Evolutionary conservation across 2,329 filamentous ascomycete species (phyloP).

Genomic region (Phialocephala sp.): DNA sequence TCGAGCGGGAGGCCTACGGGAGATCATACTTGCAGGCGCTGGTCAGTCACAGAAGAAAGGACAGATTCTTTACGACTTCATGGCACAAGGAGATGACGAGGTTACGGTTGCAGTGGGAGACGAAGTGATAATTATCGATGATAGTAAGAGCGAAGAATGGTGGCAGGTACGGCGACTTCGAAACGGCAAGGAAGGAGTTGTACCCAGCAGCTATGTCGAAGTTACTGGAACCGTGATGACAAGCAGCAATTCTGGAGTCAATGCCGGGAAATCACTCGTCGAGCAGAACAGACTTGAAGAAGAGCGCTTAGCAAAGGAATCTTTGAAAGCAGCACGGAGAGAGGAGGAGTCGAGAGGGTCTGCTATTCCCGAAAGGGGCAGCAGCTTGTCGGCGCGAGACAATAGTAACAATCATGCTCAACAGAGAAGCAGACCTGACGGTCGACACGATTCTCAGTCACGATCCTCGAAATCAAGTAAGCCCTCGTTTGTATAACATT

Average conservation of each 20-base stretch:
- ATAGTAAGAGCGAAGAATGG: constrained; percentile 95
- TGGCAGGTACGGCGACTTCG: constrained; percentile 92
- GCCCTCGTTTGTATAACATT: constrained; percentile 43
- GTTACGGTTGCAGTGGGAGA: constrained; percentile 90
- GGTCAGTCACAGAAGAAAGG: constrained; percentile 79
- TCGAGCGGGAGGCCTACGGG: constrained; percentile 80
- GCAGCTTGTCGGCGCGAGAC: constrained; percentile 74
- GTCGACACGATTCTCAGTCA: constrained; percentile 61
- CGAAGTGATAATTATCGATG: constrained; percentile 89
- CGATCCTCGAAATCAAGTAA: constrained; percentile 73
- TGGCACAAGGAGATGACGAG: constrained; percentile 95
- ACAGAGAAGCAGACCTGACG: constrained; percentile 75
- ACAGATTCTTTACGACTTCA: constrained; percentile 90
- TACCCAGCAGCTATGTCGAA: constrained; percentile 96
- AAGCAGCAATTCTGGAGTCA: constrained; percentile 58
- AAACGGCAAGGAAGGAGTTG: constrained; percentile 93
- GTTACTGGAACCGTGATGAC: constrained; percentile 70
- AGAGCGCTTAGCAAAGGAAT: constrained; percentile 81
- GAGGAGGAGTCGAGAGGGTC: constrained; percentile 63
- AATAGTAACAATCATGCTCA: constrained; percentile 70
- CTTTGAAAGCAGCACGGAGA: constrained; percentile 64
- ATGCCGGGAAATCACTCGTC: constrained; percentile 69
- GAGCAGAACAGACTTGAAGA: constrained; percentile 83
- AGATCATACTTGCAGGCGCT: constrained; percentile 82
- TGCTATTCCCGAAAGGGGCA: constrained; percentile 78